Conservation (phyloP, 768 basidiomycete genomes). For the Macrocybe gigantea region DNA sequence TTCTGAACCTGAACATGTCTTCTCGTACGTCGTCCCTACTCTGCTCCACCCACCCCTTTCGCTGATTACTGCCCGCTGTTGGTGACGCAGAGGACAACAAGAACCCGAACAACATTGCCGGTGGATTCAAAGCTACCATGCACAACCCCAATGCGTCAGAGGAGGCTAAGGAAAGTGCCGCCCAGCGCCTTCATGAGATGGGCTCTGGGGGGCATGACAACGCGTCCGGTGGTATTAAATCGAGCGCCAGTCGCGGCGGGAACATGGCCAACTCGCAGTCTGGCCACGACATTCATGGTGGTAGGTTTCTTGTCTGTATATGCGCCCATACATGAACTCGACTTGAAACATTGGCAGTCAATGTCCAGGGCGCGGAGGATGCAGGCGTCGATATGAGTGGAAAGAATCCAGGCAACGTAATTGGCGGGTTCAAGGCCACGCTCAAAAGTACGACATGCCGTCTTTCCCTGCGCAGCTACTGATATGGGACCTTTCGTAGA, state of each 20-base stretch:
- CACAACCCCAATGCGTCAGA: conserved; percentile 50
- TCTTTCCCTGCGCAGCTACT: neutral
- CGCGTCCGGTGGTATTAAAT: neutral
- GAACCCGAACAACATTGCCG: conserved; percentile 42
- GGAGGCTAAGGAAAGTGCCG: conserved; percentile 43
- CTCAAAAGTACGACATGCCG: conserved; percentile 28
- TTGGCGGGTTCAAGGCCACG: conserved; percentile 48
- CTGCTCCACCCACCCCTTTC: neutral
- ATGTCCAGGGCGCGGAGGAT: neutral
- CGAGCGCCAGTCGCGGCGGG: conserved; percentile 1
- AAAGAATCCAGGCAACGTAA: neutral
- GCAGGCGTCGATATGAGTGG: neutral
- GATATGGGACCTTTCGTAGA: conserved; percentile 8
- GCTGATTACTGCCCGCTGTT: neutral
- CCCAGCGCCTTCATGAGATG: conserved; percentile 30
- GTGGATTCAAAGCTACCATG: conserved; percentile 50
- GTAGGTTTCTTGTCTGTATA: conserved; percentile 4
- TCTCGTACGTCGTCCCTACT: neutral
- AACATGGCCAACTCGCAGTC: neutral
- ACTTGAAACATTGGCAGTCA: neutral
- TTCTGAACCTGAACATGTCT: neutral
- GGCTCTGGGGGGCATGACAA: neutral
- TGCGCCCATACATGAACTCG: neutral
- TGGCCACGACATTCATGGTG: neutral
- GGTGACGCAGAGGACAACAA: conserved; percentile 17